Evolutionary conservation across 1,284 basidiomycete species (phyloP).

Genomic region (Blastosporella zonata): DNA sequence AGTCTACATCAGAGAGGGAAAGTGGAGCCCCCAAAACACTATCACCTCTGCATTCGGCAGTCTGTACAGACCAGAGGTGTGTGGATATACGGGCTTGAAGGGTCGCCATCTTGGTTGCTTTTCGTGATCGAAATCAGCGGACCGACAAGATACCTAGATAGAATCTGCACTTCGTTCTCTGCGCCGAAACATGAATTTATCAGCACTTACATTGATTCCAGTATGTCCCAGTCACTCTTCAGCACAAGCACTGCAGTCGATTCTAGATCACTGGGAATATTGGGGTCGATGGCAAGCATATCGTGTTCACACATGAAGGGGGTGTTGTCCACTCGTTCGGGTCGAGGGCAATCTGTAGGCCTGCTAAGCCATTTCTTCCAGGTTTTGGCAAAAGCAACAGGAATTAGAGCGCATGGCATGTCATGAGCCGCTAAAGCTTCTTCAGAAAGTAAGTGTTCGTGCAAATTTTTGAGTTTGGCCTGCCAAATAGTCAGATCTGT

Average conservation of each 20-base stretch:
- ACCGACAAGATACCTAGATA: slow-evolving; percentile 54
- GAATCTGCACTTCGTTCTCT: slow-evolving; percentile 13
- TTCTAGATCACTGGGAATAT: slow-evolving; percentile 52
- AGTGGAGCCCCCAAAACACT: not conserved
- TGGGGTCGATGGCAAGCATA: slow-evolving; percentile 64
- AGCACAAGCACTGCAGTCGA: slow-evolving; percentile 53
- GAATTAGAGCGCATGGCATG: slow-evolving; percentile 54
- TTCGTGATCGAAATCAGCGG: slow-evolving; percentile 56
- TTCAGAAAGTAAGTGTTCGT: slow-evolving; percentile 50
- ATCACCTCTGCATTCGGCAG: slow-evolving; percentile 60
- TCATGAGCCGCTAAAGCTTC: slow-evolving; percentile 43
- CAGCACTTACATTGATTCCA: slow-evolving; percentile 52
- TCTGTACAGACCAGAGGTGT: slow-evolving; percentile 55
- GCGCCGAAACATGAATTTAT: not conserved
- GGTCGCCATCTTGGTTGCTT: slow-evolving; percentile 30
- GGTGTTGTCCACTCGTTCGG: slow-evolving; percentile 59
- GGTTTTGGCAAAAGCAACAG: slow-evolving; percentile 54
- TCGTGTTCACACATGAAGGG: slow-evolving; percentile 66
- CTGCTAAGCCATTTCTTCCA: slow-evolving; percentile 70
- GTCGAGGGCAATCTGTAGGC: slow-evolving; percentile 55
- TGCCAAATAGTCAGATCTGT: slow-evolving; percentile 25
- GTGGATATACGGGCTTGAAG: slow-evolving; percentile 37
- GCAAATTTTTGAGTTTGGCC: slow-evolving; percentile 60
- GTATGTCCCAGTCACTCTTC: slow-evolving; percentile 58
- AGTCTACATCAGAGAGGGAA: not conserved